Evolutionary conservation across 1,284 basidiomycete species (phyloP).

Genomic region (Hymenochaete sp.): DNA sequence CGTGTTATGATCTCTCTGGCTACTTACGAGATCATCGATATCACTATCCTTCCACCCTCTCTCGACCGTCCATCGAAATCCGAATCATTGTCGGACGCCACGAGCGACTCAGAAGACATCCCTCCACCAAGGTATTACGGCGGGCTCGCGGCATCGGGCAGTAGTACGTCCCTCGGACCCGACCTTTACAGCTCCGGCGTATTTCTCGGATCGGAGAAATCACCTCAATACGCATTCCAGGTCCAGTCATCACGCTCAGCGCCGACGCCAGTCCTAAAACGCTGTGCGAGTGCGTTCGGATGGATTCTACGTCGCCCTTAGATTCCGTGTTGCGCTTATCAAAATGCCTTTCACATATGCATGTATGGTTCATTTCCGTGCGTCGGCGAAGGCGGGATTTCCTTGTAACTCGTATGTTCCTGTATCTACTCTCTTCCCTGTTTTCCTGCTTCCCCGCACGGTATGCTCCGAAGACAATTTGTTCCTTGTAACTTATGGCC

Average conservation of each 20-base stretch:
- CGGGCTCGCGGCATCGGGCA: background rate
- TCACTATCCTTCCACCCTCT: conserved; percentile 28
- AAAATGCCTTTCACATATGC: no score
- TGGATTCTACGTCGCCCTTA: conserved; percentile 4
- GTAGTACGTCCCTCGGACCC: background rate
- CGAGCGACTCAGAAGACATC: conserved; percentile 10
- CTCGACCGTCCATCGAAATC: conserved; percentile 6
- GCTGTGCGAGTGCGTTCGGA: conserved; percentile 9
- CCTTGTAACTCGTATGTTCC: no score
- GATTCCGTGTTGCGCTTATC: no score
- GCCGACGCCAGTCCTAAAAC: conserved; percentile 16
- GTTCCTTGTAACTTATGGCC: no score
- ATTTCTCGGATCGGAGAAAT: conserved; percentile 3
- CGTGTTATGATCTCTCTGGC: conserved; percentile 35
- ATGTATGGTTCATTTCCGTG: no score
- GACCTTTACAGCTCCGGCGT: background rate
- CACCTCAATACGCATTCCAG: background rate
- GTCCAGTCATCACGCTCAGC: background rate
- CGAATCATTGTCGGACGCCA: conserved; percentile 8
- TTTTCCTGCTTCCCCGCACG: no score
- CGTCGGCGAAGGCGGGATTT: no score
- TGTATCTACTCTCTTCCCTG: no score
- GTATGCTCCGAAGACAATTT: no score
- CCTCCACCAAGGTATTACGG: background rate
- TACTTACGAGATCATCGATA: conserved; percentile 47